A percentile compares a stretch with the other conserved stretches of the same genome.
phyloP scores from a whole-genome alignment of 345 rosid genomes.

The Limnanthes douglasii region DNA sequence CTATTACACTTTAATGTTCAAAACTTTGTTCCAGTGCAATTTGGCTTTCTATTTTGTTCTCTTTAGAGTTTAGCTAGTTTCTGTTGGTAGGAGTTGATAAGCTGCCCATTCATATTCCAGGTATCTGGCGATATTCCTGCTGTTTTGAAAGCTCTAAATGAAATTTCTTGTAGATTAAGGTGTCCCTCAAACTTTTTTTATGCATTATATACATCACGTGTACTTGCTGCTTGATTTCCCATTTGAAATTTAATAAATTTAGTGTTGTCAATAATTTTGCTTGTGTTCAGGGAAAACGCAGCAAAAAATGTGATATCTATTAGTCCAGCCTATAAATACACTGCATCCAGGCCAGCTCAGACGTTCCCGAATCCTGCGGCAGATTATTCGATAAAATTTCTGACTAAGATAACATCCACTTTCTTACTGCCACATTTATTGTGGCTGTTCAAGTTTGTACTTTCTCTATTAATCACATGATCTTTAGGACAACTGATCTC shows the following conservation, averaged over 20 bases:
- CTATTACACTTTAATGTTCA: too few relatives aligned
- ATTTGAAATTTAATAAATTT: too few relatives aligned
- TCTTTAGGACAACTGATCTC: conserved; percentile 55
- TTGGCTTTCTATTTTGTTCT: too few relatives aligned
- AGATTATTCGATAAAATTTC: conserved; percentile 25
- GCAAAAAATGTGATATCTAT: conserved; percentile 48
- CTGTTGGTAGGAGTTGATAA: not conserved
- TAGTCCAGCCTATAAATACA: conserved; percentile 42
- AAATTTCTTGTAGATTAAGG: conserved; percentile 51
- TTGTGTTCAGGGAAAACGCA: conserved; percentile 34
- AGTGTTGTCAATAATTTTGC: too few relatives aligned
- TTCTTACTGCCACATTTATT: conserved; percentile 11
- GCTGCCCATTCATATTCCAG: conserved; percentile 13
- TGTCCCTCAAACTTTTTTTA: conserved; percentile 4
- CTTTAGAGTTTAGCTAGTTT: too few relatives aligned
- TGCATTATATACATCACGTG: not conserved
- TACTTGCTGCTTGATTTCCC: too few relatives aligned
- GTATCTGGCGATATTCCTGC: conserved; percentile 44
- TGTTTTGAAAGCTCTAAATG: conserved; percentile 41
- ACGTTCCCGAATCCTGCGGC: conserved; percentile 29
- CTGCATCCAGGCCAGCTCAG: conserved; percentile 19
- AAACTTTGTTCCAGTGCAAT: too few relatives aligned
- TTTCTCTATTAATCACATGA: conserved; percentile 34
- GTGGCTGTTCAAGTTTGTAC: conserved; percentile 27
- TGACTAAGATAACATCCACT: not conserved